Percentiles rank a stretch among this genome's conserved stretches.
Conservation (phyloP, 225 moss, liverwort and hornwort genomes). For the Takakia lepidozioides region DNA sequence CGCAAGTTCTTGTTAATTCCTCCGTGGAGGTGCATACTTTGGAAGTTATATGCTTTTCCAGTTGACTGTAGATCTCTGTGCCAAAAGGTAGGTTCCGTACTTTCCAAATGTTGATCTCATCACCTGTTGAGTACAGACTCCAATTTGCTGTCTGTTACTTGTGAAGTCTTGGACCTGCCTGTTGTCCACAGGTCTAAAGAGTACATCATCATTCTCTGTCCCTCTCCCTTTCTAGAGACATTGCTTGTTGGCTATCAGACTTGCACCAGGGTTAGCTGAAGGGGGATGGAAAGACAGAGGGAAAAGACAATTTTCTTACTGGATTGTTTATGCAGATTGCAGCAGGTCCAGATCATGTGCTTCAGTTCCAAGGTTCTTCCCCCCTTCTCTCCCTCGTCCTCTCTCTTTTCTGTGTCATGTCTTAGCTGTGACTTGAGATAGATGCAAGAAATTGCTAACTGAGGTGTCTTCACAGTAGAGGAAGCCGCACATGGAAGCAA, state of each 20-base stretch:
- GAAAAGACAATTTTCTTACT: neutral
- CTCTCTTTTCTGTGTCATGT: neutral
- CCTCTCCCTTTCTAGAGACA: no score
- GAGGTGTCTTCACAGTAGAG: neutral
- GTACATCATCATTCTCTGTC: no score
- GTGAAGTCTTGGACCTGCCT: neutral
- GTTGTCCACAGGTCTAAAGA: neutral
- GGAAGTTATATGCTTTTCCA: no score
- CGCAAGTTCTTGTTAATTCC: no score
- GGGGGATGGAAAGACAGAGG: neutral
- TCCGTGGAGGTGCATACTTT: no score
- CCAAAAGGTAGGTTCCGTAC: no score
- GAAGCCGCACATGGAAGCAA: no score
- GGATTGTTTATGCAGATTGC: slow-evolving; percentile 55
- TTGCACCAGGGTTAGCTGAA: neutral
- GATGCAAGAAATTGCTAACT: neutral
- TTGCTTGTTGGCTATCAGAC: no score
- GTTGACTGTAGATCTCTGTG: no score
- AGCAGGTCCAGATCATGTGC: slow-evolving; percentile 56
- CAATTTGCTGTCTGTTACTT: no score
- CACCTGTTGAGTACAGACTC: no score
- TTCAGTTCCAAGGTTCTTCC: slow-evolving; percentile 66
- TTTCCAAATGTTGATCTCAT: no score
- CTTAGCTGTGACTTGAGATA: neutral
- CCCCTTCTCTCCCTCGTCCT: neutral